A percentile compares a stretch with the other conserved stretches of the same genome.
Conservation (phyloP, 768 basidiomycete genomes). For the Boletus subparvulus region DNA sequence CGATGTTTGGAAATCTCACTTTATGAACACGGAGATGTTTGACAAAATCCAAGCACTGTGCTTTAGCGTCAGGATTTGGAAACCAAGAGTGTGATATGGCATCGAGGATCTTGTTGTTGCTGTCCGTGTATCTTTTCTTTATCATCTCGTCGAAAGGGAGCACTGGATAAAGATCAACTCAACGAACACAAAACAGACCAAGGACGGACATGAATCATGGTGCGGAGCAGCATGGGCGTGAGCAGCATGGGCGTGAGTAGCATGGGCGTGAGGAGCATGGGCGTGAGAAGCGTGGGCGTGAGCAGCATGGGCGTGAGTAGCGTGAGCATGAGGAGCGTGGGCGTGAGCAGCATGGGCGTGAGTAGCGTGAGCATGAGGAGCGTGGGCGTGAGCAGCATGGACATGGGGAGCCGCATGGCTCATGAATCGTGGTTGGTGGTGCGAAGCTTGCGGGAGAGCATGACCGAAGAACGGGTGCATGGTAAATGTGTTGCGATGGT, state of each 20-base stretch:
- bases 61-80: neutral
- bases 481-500: neutral
- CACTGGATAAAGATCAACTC: constrained; percentile 8
- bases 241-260: neutral
- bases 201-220: constrained; percentile 12
- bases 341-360: no score
- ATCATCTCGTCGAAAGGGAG: constrained; percentile 3
- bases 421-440: neutral
- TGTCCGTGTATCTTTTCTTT: neutral
- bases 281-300: no score
- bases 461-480: constrained; percentile 5
- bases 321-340: no score
- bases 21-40: constrained; percentile 16
- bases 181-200: neutral
- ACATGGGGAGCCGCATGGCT: constrained; percentile 1
- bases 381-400: no score
- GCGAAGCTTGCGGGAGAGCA: neutral
- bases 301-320: no score
- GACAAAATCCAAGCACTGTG: constrained; percentile 11
- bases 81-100: constrained; percentile 2
- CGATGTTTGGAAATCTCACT: constrained; percentile 7
- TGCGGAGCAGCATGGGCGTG: neutral
- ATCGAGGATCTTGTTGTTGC: neutral
- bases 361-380: no score
- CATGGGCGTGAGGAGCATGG: no score